Evolutionary conservation across 2,329 filamentous ascomycete species (phyloP), one percentile per base, ranked within the genome.

Genomic region (Fusarium lateritium): DNA sequence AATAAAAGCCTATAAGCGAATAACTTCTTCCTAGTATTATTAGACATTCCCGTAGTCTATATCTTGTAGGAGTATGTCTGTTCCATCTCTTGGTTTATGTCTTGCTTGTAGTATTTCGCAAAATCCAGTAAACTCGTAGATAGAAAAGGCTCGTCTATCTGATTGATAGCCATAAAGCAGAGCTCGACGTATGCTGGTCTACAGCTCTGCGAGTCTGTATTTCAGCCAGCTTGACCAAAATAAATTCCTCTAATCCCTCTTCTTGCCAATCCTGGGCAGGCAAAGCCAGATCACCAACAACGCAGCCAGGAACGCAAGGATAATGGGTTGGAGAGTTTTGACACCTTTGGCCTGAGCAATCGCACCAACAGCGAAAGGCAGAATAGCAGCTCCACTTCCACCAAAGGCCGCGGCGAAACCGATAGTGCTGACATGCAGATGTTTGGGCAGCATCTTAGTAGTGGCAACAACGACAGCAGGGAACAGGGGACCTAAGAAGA

Each of bases 401-500:
- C 93, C 93, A 77, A 94, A 89, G 0, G 92, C 92, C 2, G 91
- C 88, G 2, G 90, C 90, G 69, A 96, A 95, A 0, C 92, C 92
- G 69, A 96, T 93, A 0, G 90, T 87, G 22, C 86, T 87, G 33
- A 95, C 91, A 74, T 96, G 93, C n/a, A 94, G 80, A 61, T 92
- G 86, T 43, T 85, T 85, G 0, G 92, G 93, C 3, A 96, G 83
- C 5, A 81, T 82, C 72, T 91, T 92, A 0, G 91, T 93, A 28
- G 90, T 88, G 5, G 88, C 89, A 1, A 94, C 88, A 2, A 95
- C 84, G 1, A 86, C 91, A 4, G 89, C 90, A 0, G 92, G 92
- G 78, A 94, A 95, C 19, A 95, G 78, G 0, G 93, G 93, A 0
- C 93, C 93, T 0, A 96, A 83, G 75, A 94, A 93, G 83, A 95